phyloP scores from a whole-genome alignment of 2,329 filamentous ascomycete species.

The Pseudopyrenochaeta lycopersici region DNA sequence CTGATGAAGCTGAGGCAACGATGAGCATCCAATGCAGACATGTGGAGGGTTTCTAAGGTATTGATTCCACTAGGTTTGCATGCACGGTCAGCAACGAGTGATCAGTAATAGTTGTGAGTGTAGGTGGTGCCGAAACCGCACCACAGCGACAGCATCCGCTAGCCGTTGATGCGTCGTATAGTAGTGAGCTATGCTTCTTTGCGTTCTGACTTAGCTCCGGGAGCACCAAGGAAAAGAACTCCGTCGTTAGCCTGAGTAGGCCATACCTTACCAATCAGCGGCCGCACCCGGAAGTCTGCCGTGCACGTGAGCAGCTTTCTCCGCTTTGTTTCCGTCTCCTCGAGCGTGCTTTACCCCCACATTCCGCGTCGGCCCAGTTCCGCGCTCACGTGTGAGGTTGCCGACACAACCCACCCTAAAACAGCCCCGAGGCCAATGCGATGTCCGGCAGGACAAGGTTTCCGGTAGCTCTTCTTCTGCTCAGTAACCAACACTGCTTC shows the following conservation, averaged over 20 bases:
- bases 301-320: conserved; percentile 14
- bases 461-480: background rate
- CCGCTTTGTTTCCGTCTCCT: conserved; percentile 3
- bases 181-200: no score
- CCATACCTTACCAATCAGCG: conserved; percentile 16
- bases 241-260: conserved; percentile 17
- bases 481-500: background rate
- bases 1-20: no score
- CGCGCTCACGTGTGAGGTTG: conserved; percentile 9
- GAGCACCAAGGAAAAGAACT: conserved; percentile 11
- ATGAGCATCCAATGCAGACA: no score
- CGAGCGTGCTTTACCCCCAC: conserved; percentile 17
- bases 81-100: no score
- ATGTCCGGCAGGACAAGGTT: background rate
- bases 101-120: no score
- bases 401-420: conserved; percentile 24
- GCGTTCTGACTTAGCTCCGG: background rate
- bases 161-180: no score
- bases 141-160: no score
- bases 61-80: no score
- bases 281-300: background rate
- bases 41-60: no score
- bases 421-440: conserved; percentile 12
- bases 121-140: no score
- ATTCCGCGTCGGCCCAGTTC: conserved; percentile 21